A percentile compares a stretch with the other conserved stretches of the same genome.
Evolutionary conservation across 2,329 filamentous ascomycete genomes (phyloP).

Genomic region (Ceratocystis albifundus): DNA sequence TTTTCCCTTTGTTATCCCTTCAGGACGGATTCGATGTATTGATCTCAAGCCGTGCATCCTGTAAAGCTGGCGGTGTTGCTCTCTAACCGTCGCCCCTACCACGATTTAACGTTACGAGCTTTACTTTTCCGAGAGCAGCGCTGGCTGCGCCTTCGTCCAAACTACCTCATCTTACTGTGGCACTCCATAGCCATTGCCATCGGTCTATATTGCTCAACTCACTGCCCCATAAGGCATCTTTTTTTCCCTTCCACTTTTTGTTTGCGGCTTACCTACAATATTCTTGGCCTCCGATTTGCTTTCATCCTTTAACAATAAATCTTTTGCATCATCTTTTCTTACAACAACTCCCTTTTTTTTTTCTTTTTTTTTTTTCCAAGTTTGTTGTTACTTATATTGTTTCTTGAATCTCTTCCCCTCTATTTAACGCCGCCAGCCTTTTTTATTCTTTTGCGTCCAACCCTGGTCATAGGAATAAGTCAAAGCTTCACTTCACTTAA

Average conservation of each 20-base stretch:
- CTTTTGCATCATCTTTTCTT: conserved; percentile 4
- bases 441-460: neutral
- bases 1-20: conserved; percentile 10
- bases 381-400: neutral
- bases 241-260: neutral
- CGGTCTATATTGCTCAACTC: conserved; percentile 14
- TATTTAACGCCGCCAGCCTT: conserved; percentile 9
- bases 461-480: conserved; percentile 13
- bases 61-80: conserved; percentile 5
- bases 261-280: neutral
- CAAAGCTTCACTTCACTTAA: conserved; percentile 9
- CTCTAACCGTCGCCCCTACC: conserved; percentile 6
- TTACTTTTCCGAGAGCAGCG: conserved; percentile 10
- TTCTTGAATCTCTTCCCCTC: conserved; percentile 1
- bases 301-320: conserved; percentile 7
- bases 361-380: neutral
- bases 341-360: neutral
- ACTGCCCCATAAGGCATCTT: conserved; percentile 9
- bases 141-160: conserved; percentile 12
- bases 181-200: conserved; percentile 11
- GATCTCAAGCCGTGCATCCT: conserved; percentile 4
- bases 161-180: conserved; percentile 14
- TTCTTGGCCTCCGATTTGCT: neutral
- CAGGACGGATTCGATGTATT: conserved; percentile 8
- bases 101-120: conserved; percentile 14